Evolutionary conservation across 1,139 yeast species (phyloP).

Genomic region (Hansenula lynferdii): DNA sequence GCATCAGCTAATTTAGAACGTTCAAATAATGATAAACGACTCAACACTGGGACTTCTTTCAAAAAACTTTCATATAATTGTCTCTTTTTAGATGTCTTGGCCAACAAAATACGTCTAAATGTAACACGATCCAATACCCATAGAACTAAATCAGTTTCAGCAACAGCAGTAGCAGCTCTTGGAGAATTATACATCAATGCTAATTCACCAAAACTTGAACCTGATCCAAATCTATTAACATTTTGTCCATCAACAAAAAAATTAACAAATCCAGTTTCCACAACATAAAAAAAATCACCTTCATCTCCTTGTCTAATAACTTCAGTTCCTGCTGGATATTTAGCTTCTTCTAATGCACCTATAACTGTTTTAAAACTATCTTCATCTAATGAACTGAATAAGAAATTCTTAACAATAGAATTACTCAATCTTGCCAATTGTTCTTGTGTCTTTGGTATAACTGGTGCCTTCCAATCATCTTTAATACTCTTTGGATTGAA

Average conservation of each 20-base stretch:
- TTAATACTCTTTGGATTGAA: constrained; percentile 35
- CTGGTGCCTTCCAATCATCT: constrained; percentile 73
- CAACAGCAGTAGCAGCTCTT: constrained; percentile 91
- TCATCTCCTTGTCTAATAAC: constrained; percentile 94
- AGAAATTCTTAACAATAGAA: constrained; percentile 73
- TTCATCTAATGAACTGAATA: constrained; percentile 73
- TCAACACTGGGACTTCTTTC: constrained; percentile 79
- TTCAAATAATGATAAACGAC: constrained; percentile 69
- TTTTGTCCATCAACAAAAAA: constrained; percentile 69
- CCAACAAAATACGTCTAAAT: constrained; percentile 85
- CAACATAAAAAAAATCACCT: constrained; percentile 90
- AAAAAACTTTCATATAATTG: constrained; percentile 86
- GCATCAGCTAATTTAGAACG: constrained; percentile 95
- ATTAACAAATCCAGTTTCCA: constrained; percentile 82
- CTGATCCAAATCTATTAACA: constrained; percentile 74
- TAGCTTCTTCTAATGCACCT: constrained; percentile 73
- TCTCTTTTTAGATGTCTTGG: constrained; percentile 87
- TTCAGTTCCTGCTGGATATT: constrained; percentile 51
- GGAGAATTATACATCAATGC: constrained; percentile 98
- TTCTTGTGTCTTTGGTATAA: constrained; percentile 49
- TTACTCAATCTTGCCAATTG: constrained; percentile 67
- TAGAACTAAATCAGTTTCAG: constrained; percentile 63
- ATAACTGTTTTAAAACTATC: constrained; percentile 75
- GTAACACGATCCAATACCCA: constrained; percentile 96
- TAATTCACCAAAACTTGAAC: constrained; percentile 92